Evolutionary conservation across 83 land plant species (phyloP), one percentile per base, ranked within the genome.

Genomic region (Isoetes engelmannii): DNA sequence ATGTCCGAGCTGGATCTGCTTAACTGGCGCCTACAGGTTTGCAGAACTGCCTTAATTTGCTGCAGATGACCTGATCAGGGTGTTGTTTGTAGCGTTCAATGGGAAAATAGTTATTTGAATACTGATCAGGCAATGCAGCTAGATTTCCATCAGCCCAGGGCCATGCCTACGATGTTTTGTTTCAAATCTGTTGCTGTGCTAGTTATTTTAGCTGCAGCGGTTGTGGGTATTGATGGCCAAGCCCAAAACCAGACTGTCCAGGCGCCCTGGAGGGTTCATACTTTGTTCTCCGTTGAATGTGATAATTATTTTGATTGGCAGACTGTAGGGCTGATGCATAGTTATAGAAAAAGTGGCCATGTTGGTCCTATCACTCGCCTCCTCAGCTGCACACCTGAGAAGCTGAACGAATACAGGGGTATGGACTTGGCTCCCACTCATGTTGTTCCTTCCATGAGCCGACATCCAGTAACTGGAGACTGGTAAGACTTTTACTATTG

Each of bases 271-370:
- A 73, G 89, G 73, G 74, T 92, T 67, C 98, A 92, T 79, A 92
- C 98, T 7, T 74, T 92, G 48, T 92, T 92, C 77, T 92, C 98
- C 19, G 91, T 87, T 57, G 98, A 92, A 67, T 92, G 98, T 70
- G 75, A 81, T 74, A 76, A 87, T 50, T 89, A 92, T 82, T 92
- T 92, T 69, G 98, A 92, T 44, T 92, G 98, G 96, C 96, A 92
- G 79, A 92, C 98, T 20, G 92, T 92, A 62, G 98, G 96, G 6
- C 75, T 92, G 45, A 77, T 92, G 81, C 82, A 85, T 57, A 92
- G 98, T 81, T 83, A 69, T 78, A 72, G 78, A 72, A 87, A 87
- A 73, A 84, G 96, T 61, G 69, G 79, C 20, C 98, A 92, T 60
- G 90, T 88, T 46, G 96, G 98, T 4, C 87, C 92, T 13, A 75